phyloP scores from a whole-genome alignment of 2,329 filamentous ascomycete species.

The Diplodia corticola region DNA sequence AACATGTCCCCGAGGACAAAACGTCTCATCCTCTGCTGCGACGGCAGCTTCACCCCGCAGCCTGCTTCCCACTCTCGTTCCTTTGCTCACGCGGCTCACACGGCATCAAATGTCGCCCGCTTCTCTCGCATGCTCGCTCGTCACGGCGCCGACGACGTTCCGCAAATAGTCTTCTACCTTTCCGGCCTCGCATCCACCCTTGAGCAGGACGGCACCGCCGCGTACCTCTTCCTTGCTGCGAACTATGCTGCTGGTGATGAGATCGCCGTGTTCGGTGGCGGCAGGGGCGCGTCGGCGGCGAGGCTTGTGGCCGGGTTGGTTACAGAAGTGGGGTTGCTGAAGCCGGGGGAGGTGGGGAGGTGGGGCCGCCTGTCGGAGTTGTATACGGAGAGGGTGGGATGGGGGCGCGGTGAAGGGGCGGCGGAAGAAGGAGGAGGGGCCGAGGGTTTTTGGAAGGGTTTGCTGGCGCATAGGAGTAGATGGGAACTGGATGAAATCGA shows the following conservation, averaged over 20 bases:
- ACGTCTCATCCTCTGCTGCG: conserved; percentile 36
- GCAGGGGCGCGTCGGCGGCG: conserved; percentile 46
- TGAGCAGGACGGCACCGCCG: conserved; percentile 50
- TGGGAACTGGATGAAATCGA: conserved; percentile 9
- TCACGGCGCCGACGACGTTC: conserved; percentile 38
- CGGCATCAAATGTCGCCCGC: conserved; percentile 53
- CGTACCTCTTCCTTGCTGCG: conserved; percentile 53
- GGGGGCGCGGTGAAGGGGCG: background rate
- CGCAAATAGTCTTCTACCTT: conserved; percentile 55
- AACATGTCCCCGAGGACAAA: conserved; percentile 25
- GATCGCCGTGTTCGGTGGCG: conserved; percentile 49
- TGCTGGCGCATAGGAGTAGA: background rate
- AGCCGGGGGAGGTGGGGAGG: conserved; percentile 48
- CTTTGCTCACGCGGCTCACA: conserved; percentile 24
- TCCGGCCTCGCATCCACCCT: conserved; percentile 51
- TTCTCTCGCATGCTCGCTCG: conserved; percentile 52
- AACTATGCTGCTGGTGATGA: conserved; percentile 54
- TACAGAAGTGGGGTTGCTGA: conserved; percentile 50
- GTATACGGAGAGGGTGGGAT: background rate
- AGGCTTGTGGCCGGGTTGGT: conserved; percentile 45
- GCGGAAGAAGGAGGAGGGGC: background rate
- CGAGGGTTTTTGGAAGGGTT: background rate
- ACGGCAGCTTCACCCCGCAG: conserved; percentile 34
- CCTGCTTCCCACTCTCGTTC: background rate
- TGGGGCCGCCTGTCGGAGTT: conserved; percentile 39